A percentile compares a stretch with the other conserved stretches of the same genome.
phyloP scores from a whole-genome alignment of 768 basidiomycete genomes.

The Xanthoconium stramineum region DNA sequence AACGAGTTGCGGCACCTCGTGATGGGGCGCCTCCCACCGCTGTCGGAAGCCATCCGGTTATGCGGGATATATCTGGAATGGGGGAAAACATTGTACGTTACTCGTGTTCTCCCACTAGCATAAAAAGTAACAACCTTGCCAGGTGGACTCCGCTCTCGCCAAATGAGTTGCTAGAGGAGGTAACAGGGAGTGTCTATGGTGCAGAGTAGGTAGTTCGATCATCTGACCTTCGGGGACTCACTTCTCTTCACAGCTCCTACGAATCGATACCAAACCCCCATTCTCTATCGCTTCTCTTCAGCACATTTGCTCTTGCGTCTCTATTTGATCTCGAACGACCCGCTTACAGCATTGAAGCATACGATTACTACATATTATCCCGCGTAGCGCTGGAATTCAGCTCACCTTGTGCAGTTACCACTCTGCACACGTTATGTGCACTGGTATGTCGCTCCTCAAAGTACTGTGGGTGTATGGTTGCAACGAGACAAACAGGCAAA shows the following conservation, averaged over 20 bases:
- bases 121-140: not conserved
- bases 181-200: slow-evolving; percentile 53
- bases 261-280: slow-evolving; percentile 44
- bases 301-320: slow-evolving; percentile 60
- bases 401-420: slow-evolving; percentile 45
- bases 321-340: slow-evolving; percentile 54
- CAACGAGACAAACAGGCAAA: slow-evolving; percentile 32
- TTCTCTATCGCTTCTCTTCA: slow-evolving; percentile 58
- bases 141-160: slow-evolving; percentile 57
- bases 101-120: not conserved
- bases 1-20: slow-evolving; percentile 42
- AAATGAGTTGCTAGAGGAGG: slow-evolving; percentile 54
- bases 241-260: slow-evolving; percentile 32
- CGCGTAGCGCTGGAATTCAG: slow-evolving; percentile 50
- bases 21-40: slow-evolving; percentile 48
- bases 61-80: slow-evolving; percentile 66
- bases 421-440: slow-evolving; percentile 52
- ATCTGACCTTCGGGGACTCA: not conserved
- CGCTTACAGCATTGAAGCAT: slow-evolving; percentile 50
- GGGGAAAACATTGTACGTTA: slow-evolving; percentile 54
- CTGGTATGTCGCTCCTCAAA: slow-evolving; percentile 40
- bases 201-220: slow-evolving; percentile 38
- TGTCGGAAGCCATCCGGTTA: slow-evolving; percentile 56
- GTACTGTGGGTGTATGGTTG: not conserved
- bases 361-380: slow-evolving; percentile 61